Percentiles rank a stretch among this genome's conserved stretches.
Evolutionary conservation across 2,329 filamentous ascomycete genomes (phyloP).

Genomic region (Cladosporium sp.): DNA sequence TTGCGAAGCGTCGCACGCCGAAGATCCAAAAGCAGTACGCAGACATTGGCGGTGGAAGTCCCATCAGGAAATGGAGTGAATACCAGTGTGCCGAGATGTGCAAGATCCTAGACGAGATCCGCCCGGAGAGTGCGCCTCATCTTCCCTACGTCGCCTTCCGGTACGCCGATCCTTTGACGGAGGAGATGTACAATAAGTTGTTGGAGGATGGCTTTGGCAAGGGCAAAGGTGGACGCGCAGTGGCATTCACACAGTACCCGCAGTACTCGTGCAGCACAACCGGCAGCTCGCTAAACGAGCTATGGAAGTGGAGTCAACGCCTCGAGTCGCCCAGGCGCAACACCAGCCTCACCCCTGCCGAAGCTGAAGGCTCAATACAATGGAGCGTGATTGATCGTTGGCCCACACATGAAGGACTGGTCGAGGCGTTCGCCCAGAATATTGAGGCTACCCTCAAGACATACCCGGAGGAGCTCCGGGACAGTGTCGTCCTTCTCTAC

Average conservation of each 20-base stretch:
- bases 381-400: conserved; percentile 99
- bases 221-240: conserved; percentile 84
- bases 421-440: conserved; percentile 88
- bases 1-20: conserved; percentile 80
- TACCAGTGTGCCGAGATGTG: conserved; percentile 94
- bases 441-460: conserved; percentile 80
- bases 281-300: conserved; percentile 89
- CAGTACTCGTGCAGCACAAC: conserved; percentile 98
- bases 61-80: conserved; percentile 97
- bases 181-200: conserved; percentile 82
- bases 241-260: conserved; percentile 97
- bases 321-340: conserved; percentile 54
- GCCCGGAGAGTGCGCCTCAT: conserved; percentile 86
- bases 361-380: conserved; percentile 66
- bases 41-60: conserved; percentile 93
- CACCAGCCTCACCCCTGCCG: conserved; percentile 45
- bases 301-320: conserved; percentile 94
- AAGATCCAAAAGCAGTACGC: conserved; percentile 97
- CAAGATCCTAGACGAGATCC: conserved; percentile 90
- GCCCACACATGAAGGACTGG: conserved; percentile 84
- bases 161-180: conserved; percentile 88
- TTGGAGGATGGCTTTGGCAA: conserved; percentile 86
- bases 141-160: conserved; percentile 97
- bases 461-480: conserved; percentile 76
- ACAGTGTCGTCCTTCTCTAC: conserved; percentile 81